A percentile compares a stretch with the other conserved stretches of the same genome.
These are phyloP conservation scores for Chenopodium suecicum DNA, from an alignment of 148 eudicot genomes.

Conservation along the genomic window DNA sequence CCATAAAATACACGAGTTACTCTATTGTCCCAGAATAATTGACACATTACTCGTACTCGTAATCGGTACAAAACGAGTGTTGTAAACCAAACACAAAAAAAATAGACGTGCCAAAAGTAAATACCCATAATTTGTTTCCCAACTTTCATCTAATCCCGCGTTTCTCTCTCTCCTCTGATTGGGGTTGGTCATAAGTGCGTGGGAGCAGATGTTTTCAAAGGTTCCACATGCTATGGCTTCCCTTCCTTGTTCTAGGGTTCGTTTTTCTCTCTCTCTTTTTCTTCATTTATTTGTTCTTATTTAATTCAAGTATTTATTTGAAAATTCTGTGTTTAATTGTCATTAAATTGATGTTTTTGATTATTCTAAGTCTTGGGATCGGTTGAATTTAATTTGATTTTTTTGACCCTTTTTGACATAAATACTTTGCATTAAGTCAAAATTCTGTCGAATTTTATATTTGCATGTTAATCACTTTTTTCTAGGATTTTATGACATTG, in stretches of 20 bases:
- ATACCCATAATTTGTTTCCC: background rate
- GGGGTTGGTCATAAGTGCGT: background rate
- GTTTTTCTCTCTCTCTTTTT: background rate
- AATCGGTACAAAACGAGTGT: too few species aligned
- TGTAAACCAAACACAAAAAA: background rate
- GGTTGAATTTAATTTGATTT: background rate
- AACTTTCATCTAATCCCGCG: background rate
- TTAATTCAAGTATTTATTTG: background rate
- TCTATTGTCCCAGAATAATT: too few species aligned
- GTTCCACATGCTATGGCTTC: conserved; percentile 58
- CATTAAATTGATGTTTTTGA: background rate
- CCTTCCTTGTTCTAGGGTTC: conserved; percentile 57
- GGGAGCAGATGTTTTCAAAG: conserved; percentile 46
- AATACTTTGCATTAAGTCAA: background rate
- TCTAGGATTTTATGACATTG: background rate
- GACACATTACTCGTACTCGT: too few species aligned
- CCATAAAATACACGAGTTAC: too few species aligned
- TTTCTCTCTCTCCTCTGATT: background rate
- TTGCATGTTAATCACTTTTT: background rate
- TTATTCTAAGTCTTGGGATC: conserved; percentile 9
- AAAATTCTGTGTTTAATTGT: background rate
- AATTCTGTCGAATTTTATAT: background rate
- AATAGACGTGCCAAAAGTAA: conserved; percentile 5
- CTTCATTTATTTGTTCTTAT: background rate
- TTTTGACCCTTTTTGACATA: background rate